Evolutionary conservation across 2,329 filamentous ascomycete species (phyloP).

Genomic region (Blastomyces parvus): DNA sequence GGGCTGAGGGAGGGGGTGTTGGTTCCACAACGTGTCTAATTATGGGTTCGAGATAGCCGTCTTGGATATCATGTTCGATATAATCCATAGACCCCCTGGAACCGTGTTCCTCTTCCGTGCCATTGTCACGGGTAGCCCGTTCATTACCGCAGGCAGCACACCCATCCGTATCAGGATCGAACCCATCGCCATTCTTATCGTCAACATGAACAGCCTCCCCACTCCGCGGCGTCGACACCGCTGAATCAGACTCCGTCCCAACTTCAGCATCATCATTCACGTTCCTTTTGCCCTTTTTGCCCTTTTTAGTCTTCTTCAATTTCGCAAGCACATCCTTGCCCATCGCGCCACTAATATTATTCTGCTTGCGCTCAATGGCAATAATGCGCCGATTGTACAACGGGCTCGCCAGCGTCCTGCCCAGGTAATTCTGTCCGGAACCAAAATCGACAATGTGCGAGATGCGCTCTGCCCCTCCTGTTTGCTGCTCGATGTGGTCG

Average conservation of each 20-base stretch:
- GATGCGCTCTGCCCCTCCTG: slow-evolving; percentile 40
- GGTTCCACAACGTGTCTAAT: slow-evolving; percentile 29
- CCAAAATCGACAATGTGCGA: slow-evolving; percentile 93
- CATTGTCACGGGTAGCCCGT: neutral
- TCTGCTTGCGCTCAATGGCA: slow-evolving; percentile 77
- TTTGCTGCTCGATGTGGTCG: slow-evolving; percentile 43
- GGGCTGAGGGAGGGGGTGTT: neutral
- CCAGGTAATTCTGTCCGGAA: slow-evolving; percentile 92
- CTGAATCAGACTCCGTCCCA: slow-evolving; percentile 3
- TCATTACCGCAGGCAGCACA: neutral
- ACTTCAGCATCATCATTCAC: slow-evolving; percentile 13
- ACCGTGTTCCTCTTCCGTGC: neutral
- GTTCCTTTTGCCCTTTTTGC: slow-evolving; percentile 73
- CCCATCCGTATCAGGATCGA: neutral
- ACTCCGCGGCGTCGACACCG: slow-evolving; percentile 8
- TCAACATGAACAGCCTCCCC: neutral
- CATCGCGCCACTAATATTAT: slow-evolving; percentile 78
- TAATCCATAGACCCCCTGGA: slow-evolving; percentile 32
- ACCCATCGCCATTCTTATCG: neutral
- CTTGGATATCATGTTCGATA: slow-evolving; percentile 37
- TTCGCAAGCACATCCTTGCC: slow-evolving; percentile 75
- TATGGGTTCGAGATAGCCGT: slow-evolving; percentile 35
- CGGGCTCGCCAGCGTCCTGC: slow-evolving; percentile 70
- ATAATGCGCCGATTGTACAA: slow-evolving; percentile 82
- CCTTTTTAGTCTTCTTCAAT: slow-evolving; percentile 61